Percentiles rank a stretch among this genome's conserved stretches.
These are phyloP conservation scores for Suillus subluteus DNA, from an alignment of 768 basidiomycete species.

Conservation along the genomic window DNA sequence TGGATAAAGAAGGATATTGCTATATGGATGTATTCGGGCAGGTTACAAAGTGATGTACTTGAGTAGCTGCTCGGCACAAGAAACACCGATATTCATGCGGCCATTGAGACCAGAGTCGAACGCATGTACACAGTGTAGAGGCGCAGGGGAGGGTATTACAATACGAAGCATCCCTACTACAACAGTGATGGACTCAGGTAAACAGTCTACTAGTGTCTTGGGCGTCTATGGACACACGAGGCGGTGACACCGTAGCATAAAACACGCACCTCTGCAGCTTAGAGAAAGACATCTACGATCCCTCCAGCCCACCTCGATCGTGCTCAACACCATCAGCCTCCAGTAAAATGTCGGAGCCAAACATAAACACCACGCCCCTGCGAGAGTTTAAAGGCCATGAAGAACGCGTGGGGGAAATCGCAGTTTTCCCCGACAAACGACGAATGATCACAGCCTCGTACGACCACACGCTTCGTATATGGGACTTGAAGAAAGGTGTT, in stretches of 20 bases:
- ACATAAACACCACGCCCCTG: not conserved
- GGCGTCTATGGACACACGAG: not conserved
- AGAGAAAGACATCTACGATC: not conserved
- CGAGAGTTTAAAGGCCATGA: not conserved
- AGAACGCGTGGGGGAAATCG: not conserved
- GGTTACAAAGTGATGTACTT: too few species aligned
- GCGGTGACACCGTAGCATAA: too few species aligned
- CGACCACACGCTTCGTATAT: not conserved
- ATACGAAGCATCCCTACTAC: not conserved
- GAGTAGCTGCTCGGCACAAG: too few species aligned
- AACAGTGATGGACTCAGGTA: not conserved
- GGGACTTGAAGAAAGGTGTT: constrained; percentile 1
- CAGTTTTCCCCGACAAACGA: not conserved
- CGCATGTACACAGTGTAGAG: too few species aligned
- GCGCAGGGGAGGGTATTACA: too few species aligned
- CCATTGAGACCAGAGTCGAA: too few species aligned
- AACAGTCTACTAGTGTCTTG: not conserved
- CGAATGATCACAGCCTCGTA: not conserved
- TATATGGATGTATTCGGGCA: too few species aligned
- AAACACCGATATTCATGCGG: too few species aligned
- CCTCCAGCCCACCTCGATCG: not conserved
- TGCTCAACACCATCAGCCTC: not conserved
- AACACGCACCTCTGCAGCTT: not conserved
- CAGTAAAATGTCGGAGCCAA: not conserved
- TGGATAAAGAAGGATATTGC: too few species aligned